Evolutionary conservation across 129 eudicot species (phyloP).

Genomic region (Artemisia tridentata): DNA sequence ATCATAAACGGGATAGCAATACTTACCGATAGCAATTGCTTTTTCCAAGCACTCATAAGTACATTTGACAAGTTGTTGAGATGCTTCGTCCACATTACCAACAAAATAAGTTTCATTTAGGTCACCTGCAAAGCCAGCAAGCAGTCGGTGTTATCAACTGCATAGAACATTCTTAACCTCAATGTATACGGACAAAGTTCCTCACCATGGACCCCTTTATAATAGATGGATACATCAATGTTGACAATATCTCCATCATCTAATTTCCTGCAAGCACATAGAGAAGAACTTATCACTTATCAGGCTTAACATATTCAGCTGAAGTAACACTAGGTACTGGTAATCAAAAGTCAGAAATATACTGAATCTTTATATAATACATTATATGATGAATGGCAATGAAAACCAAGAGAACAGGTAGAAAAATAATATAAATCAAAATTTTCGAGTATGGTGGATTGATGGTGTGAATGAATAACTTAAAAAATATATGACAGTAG

Average conservation of each 20-base stretch:
- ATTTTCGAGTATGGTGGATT: background rate
- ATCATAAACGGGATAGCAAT: background rate
- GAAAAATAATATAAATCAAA: background rate
- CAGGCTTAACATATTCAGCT: conserved; percentile 2
- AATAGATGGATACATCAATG: conserved; percentile 78
- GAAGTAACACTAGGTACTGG: background rate
- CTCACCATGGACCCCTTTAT: conserved; percentile 95
- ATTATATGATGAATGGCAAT: background rate
- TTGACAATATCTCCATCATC: conserved; percentile 98
- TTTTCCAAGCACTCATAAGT: conserved; percentile 95
- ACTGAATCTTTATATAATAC: too few species aligned
- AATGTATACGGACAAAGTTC: background rate
- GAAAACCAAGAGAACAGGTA: background rate
- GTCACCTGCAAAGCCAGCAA: conserved; percentile 55
- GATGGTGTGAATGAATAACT: background rate
- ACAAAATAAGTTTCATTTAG: conserved; percentile 91
- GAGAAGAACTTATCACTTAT: conserved; percentile 12
- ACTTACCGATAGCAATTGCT: conserved; percentile 81
- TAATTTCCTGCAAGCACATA: conserved; percentile 57
- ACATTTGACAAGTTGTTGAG: conserved; percentile 68
- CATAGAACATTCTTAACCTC: background rate
- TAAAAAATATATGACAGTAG: too few species aligned
- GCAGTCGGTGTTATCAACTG: conserved; percentile 9
- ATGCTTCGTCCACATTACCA: conserved; percentile 91
- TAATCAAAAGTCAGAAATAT: too few species aligned